Conservation (phyloP, 164 flowering plant species). For the Warburgia ugandensis region DNA sequence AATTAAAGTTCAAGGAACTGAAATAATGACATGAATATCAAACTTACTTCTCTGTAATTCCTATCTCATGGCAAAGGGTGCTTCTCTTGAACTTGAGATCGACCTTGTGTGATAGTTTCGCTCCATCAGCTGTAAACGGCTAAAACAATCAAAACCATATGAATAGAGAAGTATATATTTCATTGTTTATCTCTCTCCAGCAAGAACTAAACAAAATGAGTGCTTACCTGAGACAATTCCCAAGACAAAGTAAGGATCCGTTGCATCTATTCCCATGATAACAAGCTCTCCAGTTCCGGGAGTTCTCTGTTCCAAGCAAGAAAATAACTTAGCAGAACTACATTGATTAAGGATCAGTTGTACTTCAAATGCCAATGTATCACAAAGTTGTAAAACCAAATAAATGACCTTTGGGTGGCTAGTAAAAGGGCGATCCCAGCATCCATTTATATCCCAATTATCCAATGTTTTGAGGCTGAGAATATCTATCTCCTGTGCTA, state of each 20-base stretch:
- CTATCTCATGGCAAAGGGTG: conserved; percentile 49
- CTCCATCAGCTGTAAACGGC: conserved; percentile 48
- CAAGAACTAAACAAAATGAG: not conserved
- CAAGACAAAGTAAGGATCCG: conserved; percentile 40
- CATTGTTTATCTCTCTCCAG: not conserved
- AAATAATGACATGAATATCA: not conserved
- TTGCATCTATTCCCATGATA: conserved; percentile 38
- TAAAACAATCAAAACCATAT: not conserved
- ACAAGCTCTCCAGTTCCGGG: conserved; percentile 70
- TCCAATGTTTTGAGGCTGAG: conserved; percentile 26
- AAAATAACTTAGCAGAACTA: not conserved
- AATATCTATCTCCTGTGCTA: conserved; percentile 56
- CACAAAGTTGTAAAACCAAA: not conserved
- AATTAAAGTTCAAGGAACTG: too few relatives aligned
- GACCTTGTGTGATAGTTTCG: conserved; percentile 39
- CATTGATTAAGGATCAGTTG: not conserved
- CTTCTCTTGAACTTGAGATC: conserved; percentile 45
- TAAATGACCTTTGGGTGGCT: conserved; percentile 58
- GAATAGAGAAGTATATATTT: not conserved
- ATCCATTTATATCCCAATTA: conserved; percentile 39
- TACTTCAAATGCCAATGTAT: not conserved
- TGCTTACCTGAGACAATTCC: conserved; percentile 57
- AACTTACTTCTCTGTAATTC: conserved; percentile 49
- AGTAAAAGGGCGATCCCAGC: conserved; percentile 53
- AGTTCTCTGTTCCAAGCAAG: conserved; percentile 32